A percentile compares a stretch with the other conserved stretches of the same genome.
Conservation (phyloP, 441 rosid species). For the Francoa sonchifolia region DNA sequence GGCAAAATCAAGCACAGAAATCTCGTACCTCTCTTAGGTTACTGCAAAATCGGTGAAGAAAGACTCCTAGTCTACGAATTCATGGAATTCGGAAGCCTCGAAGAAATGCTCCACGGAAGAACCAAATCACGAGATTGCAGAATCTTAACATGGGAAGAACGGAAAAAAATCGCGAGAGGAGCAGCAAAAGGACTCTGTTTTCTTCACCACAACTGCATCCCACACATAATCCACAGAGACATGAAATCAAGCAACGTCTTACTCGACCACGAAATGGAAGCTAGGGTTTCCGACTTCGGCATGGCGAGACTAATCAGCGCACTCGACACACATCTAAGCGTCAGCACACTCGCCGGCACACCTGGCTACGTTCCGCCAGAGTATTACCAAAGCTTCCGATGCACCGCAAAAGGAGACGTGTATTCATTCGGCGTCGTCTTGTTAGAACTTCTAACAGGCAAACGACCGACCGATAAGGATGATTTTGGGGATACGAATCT, state of each 20-base stretch:
- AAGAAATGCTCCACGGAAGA: constrained; percentile 86
- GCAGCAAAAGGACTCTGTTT: constrained; percentile 92
- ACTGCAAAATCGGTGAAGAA: constrained; percentile 86
- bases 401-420: constrained; percentile 90
- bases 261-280: constrained; percentile 75
- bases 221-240: constrained; percentile 91
- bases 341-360: constrained; percentile 89
- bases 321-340: constrained; percentile 87
- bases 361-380: constrained; percentile 96
- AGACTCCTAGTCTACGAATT: constrained; percentile 84
- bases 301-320: constrained; percentile 98
- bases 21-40: constrained; percentile 83
- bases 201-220: constrained; percentile 91
- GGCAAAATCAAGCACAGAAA: constrained; percentile 88
- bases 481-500: constrained; percentile 93
- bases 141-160: constrained; percentile 60
- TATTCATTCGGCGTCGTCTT: constrained; percentile 87
- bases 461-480: constrained; percentile 86
- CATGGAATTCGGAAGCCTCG: constrained; percentile 85
- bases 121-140: constrained; percentile 40
- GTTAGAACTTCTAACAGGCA: constrained; percentile 75
- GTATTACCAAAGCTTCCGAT: constrained; percentile 88
- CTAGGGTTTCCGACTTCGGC: constrained; percentile 90
- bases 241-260: constrained; percentile 94
- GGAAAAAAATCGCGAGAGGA: constrained; percentile 84